A percentile compares a stretch with the other conserved stretches of the same genome.
phyloP scores from a whole-genome alignment of 1,284 basidiomycete species.

The Trichosporon sp. region DNA sequence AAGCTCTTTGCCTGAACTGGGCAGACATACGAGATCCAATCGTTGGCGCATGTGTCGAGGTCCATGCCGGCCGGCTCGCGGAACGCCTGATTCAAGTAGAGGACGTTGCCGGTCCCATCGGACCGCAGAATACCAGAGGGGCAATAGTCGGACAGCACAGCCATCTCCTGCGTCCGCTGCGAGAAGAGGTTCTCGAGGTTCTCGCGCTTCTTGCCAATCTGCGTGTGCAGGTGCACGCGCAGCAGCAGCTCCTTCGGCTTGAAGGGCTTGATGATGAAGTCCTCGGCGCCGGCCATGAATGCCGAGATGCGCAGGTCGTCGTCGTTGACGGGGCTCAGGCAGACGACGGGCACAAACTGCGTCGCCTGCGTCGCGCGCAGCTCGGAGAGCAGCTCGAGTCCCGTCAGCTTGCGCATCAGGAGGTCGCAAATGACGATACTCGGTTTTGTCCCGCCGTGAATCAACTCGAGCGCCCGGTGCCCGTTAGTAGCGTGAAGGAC shows the following conservation, averaged over 20 bases:
- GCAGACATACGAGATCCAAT: slow-evolving; percentile 6
- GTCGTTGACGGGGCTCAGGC: slow-evolving; percentile 30
- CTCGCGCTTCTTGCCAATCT: slow-evolving; percentile 41
- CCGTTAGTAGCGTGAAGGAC: slow-evolving; percentile 45
- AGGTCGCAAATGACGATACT: slow-evolving; percentile 38
- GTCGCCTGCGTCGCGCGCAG: slow-evolving; percentile 24
- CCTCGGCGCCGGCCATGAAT: slow-evolving; percentile 49
- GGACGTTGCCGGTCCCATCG: slow-evolving; percentile 21
- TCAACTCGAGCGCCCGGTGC: slow-evolving; percentile 40
- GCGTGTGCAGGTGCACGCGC: slow-evolving; percentile 43
- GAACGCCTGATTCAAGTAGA: slow-evolving; percentile 36
- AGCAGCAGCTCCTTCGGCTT: slow-evolving; percentile 48
- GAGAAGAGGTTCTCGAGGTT: slow-evolving; percentile 36
- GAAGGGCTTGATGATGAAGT: slow-evolving; percentile 45
- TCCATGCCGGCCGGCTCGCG: slow-evolving; percentile 9
- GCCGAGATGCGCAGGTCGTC: slow-evolving; percentile 38
- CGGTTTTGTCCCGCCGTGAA: slow-evolving; percentile 20
- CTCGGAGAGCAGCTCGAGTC: slow-evolving; percentile 29
- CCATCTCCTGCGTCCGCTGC: slow-evolving; percentile 36
- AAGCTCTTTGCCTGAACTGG: background rate
- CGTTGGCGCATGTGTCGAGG: background rate
- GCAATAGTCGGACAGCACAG: slow-evolving; percentile 42
- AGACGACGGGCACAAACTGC: slow-evolving; percentile 29
- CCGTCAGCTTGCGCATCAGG: slow-evolving; percentile 43
- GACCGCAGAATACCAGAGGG: slow-evolving; percentile 37